phyloP scores from a whole-genome alignment of 257 asterid genomes.

The Solanum okadae region DNA sequence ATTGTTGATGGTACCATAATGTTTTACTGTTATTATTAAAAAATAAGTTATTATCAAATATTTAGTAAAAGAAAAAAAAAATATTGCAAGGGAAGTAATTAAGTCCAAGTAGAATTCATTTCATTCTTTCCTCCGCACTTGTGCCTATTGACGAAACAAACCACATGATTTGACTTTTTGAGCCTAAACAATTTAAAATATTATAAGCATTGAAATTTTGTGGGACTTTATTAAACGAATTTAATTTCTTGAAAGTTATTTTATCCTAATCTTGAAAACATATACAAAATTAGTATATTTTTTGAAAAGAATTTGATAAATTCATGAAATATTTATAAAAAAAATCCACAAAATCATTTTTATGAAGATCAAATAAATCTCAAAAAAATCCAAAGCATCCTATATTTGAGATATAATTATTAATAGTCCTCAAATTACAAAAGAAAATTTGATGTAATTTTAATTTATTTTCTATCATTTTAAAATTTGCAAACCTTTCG shows the following conservation, averaged over 20 bases:
- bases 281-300: no score
- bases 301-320: no score
- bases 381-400: background rate
- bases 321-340: no score
- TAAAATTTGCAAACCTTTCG: no score
- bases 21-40: background rate
- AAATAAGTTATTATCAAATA: no score
- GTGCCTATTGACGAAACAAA: conserved; percentile 1
- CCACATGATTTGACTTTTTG: background rate
- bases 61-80: background rate
- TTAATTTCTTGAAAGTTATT: no score
- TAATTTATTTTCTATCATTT: background rate
- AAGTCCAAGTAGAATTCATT: background rate
- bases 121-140: background rate
- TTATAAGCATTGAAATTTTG: no score
- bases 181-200: background rate
- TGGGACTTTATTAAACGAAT: background rate
- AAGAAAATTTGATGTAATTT: no score
- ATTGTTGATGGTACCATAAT: background rate
- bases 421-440: no score
- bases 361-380: background rate
- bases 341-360: background rate
- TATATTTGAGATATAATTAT: no score
- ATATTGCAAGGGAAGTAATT: background rate
- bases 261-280: no score